Evolutionary conservation across 768 basidiomycete genomes (phyloP).

Genomic region (Tricholoma bakamatsutake): DNA sequence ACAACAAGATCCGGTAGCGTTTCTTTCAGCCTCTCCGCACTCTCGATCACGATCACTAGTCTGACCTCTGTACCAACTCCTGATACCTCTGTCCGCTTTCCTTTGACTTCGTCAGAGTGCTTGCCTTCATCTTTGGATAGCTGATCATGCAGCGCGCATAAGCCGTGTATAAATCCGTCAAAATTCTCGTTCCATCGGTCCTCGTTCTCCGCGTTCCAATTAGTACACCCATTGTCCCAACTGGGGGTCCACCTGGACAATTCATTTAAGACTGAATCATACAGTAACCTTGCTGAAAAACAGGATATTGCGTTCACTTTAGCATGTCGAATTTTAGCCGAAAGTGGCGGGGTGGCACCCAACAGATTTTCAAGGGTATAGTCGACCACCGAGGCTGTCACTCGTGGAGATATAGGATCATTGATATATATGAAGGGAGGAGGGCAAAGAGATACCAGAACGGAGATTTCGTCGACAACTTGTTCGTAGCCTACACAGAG

Average conservation of each 20-base stretch:
- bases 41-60: slow-evolving; percentile 60
- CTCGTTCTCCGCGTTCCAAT: slow-evolving; percentile 43
- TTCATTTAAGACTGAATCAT: slow-evolving; percentile 57
- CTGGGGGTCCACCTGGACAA: slow-evolving; percentile 48
- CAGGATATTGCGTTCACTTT: slow-evolving; percentile 52
- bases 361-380: slow-evolving; percentile 25
- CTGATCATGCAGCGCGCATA: slow-evolving; percentile 34
- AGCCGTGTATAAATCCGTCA: slow-evolving; percentile 66
- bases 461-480: slow-evolving; percentile 25
- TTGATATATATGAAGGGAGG: slow-evolving; percentile 68
- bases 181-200: slow-evolving; percentile 56
- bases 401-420: slow-evolving; percentile 44
- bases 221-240: slow-evolving; percentile 58
- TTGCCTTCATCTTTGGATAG: slow-evolving; percentile 11
- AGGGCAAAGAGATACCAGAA: slow-evolving; percentile 34
- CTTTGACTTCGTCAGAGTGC: slow-evolving; percentile 16
- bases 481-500: slow-evolving; percentile 13
- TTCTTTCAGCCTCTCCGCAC: slow-evolving; percentile 62
- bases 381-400: slow-evolving; percentile 39
- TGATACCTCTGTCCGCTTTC: slow-evolving; percentile 19
- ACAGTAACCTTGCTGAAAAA: slow-evolving; percentile 58
- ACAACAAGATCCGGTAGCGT: slow-evolving; percentile 59
- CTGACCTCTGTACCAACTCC: slow-evolving; percentile 23
- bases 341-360: slow-evolving; percentile 12
- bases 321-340: slow-evolving; percentile 33